These are phyloP conservation scores for Sporopachydermia quercuum DNA, from an alignment of 805 yeast species.

Conservation along the genomic window DNA sequence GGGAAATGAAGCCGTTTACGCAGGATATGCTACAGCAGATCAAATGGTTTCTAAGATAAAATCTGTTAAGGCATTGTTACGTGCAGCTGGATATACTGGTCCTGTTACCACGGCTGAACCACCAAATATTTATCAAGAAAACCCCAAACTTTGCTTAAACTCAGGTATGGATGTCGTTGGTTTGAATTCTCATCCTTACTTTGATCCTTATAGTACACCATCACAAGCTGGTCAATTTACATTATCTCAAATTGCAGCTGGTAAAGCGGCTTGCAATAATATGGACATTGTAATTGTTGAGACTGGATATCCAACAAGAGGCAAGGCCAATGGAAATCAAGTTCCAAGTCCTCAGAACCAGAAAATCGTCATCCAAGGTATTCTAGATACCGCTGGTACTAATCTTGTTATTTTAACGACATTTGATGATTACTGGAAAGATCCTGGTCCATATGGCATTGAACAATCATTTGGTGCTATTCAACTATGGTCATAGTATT, in stretches of 20 bases:
- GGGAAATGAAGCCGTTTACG: constrained; percentile 77
- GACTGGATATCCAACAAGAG: constrained; percentile 80
- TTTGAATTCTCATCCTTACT: constrained; percentile 75
- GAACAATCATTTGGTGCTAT: constrained; percentile 78
- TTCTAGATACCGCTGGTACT: constrained; percentile 37
- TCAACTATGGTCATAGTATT: no score
- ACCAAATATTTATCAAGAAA: constrained; percentile 49
- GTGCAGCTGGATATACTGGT: constrained; percentile 64
- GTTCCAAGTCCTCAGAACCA: constrained; percentile 64
- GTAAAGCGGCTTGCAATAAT: constrained; percentile 39
- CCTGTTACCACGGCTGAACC: constrained; percentile 77
- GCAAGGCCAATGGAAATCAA: constrained; percentile 56
- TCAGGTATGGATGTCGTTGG: constrained; percentile 71
- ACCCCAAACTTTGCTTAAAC: constrained; percentile 50
- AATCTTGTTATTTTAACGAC: constrained; percentile 63
- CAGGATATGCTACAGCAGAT: constrained; percentile 41
- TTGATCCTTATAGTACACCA: constrained; percentile 49
- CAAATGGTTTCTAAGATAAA: constrained; percentile 54
- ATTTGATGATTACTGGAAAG: constrained; percentile 79
- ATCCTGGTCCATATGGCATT: constrained; percentile 68
- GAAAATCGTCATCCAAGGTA: constrained; percentile 45
- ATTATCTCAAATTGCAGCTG: constrained; percentile 41
- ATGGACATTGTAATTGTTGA: constrained; percentile 54
- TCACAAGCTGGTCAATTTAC: constrained; percentile 58
- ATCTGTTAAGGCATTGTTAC: constrained; percentile 42